A percentile compares a stretch with the other conserved stretches of the same genome.
Conservation (phyloP, 2,329 filamentous ascomycete genomes). For the Ophiostoma sp. region DNA sequence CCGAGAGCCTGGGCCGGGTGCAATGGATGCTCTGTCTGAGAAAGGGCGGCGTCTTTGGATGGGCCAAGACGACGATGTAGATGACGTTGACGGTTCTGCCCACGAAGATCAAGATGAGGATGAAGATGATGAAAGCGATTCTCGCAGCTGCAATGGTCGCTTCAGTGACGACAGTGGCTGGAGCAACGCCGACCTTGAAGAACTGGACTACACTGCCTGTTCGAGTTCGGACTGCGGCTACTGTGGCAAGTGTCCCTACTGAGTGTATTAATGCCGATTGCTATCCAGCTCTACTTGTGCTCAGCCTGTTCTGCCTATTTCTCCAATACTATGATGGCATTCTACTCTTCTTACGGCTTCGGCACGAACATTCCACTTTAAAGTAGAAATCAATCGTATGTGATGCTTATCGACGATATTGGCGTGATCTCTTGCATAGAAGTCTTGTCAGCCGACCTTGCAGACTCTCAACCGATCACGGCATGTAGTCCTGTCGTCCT, state of each 20-base stretch:
- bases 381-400: no score
- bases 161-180: background rate
- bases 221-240: background rate
- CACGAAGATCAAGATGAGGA: background rate
- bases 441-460: no score
- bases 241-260: conserved; percentile 1
- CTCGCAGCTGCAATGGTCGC: background rate
- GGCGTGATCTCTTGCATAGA: no score
- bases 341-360: no score
- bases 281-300: no score
- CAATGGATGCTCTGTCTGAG: conserved; percentile 1
- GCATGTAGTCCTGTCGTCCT: no score
- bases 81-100: background rate
- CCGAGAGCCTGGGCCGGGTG: background rate
- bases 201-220: background rate
- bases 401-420: no score
- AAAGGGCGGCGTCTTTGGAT: background rate
- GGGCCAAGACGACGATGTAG: background rate
- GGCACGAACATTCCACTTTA: no score
- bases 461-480: no score
- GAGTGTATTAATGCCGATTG: no score
- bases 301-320: no score
- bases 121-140: background rate
- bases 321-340: no score
- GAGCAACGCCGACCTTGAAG: background rate